Evolutionary conservation across 805 yeast genomes (phyloP).

Genomic region (Ogataea henricii): DNA sequence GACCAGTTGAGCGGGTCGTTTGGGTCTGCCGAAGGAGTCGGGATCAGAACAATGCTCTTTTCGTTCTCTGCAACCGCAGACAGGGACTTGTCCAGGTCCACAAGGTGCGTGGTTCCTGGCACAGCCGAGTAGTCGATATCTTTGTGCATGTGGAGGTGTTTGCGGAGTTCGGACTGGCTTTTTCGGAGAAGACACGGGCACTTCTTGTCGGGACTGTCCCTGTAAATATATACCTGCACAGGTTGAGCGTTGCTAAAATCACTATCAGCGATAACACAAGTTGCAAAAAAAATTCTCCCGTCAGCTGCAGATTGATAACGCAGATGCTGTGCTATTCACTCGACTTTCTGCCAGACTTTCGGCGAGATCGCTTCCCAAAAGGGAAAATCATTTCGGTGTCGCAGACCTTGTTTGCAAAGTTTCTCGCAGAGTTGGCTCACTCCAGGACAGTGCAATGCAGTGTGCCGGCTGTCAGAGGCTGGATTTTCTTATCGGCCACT

Average conservation of each 20-base stretch:
- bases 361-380: slow-evolving; percentile 1
- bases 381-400: not conserved
- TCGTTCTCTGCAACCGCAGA: slow-evolving; percentile 16
- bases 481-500: not conserved
- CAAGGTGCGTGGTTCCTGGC: slow-evolving; percentile 20
- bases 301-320: not conserved
- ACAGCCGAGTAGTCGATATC: slow-evolving; percentile 15
- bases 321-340: too few relatives aligned
- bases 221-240: too few relatives aligned
- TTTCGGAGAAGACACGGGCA: not conserved
- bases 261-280: too few relatives aligned
- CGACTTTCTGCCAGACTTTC: not conserved
- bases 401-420: not conserved
- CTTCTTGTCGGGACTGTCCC: too few relatives aligned
- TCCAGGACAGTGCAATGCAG: too few relatives aligned
- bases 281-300: too few relatives aligned
- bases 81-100: slow-evolving; percentile 12
- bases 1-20: slow-evolving; percentile 74
- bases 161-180: not conserved
- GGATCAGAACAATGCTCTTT: slow-evolving; percentile 53
- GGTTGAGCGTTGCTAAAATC: too few relatives aligned
- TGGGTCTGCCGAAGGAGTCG: slow-evolving; percentile 68
- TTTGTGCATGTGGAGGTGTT: slow-evolving; percentile 2
- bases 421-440: too few relatives aligned
- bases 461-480: not conserved